These are phyloP conservation scores for Dryadomyces sulphureus DNA, from an alignment of 2,329 filamentous ascomycete genomes.

Conservation along the genomic window DNA sequence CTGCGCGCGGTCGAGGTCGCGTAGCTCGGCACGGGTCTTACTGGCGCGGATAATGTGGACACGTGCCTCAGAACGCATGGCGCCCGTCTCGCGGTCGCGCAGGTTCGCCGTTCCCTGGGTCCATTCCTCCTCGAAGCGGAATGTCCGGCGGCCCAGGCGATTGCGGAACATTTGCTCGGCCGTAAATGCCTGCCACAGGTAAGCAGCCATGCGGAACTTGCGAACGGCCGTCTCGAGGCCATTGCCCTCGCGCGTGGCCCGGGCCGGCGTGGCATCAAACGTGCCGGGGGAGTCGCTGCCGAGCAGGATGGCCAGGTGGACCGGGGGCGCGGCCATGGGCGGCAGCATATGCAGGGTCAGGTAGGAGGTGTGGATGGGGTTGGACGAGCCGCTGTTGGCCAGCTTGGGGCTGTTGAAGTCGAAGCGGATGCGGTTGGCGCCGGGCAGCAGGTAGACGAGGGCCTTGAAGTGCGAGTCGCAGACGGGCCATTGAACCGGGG, in stretches of 20 bases:
- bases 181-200: constrained; percentile 94
- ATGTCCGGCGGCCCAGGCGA: constrained; percentile 69
- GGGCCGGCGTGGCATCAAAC: constrained; percentile 68
- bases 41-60: constrained; percentile 73
- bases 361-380: constrained; percentile 62
- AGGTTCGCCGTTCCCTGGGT: constrained; percentile 65
- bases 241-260: constrained; percentile 68
- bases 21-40: constrained; percentile 73
- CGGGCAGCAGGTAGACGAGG: constrained; percentile 77
- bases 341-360: constrained; percentile 79
- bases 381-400: constrained; percentile 49
- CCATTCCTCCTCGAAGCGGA: constrained; percentile 94
- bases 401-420: constrained; percentile 79
- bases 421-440: constrained; percentile 74
- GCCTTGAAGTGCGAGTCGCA: constrained; percentile 84
- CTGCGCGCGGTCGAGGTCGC: constrained; percentile 63
- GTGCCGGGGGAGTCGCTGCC: constrained; percentile 78
- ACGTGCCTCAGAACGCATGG: constrained; percentile 81
- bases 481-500: constrained; percentile 73
- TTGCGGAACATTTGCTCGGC: constrained; percentile 92
- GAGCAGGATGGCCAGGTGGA: constrained; percentile 79
- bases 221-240: constrained; percentile 62
- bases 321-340: constrained; percentile 59
- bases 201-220: constrained; percentile 91
- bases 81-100: constrained; percentile 53